These are phyloP conservation scores for Puccinia hordei DNA, from an alignment of 1,284 basidiomycete species.

Conservation along the genomic window DNA sequence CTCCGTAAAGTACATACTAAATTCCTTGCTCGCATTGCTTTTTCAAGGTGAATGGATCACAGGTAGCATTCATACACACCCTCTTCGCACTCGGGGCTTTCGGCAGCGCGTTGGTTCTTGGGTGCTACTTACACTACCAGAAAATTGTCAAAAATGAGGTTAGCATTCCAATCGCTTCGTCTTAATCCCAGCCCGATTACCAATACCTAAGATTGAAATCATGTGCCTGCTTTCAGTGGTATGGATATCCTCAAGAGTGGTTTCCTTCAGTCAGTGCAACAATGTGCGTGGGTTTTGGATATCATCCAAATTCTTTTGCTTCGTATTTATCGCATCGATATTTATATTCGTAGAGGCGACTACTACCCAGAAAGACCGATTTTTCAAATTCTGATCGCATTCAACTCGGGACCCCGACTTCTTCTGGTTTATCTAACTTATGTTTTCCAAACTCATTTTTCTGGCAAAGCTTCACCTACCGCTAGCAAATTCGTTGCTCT, in stretches of 20 bases:
- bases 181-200: neutral
- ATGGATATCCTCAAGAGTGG: conserved; percentile 85
- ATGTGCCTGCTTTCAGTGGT: conserved; percentile 56
- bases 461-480: conserved; percentile 52
- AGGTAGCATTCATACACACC: conserved; percentile 66
- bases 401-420: conserved; percentile 74
- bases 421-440: conserved; percentile 73
- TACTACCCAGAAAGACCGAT: conserved; percentile 85
- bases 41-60: conserved; percentile 55
- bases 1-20: neutral
- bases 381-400: conserved; percentile 86
- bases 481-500: conserved; percentile 66
- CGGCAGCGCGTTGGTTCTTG: conserved; percentile 69
- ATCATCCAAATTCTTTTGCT: neutral
- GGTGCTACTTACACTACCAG: conserved; percentile 74
- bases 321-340: neutral
- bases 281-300: conserved; percentile 62
- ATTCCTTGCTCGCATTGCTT: neutral
- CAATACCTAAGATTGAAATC: neutral
- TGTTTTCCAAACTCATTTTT: conserved; percentile 53
- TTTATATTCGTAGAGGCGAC: conserved; percentile 66
- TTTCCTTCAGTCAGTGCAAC: conserved; percentile 90
- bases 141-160: conserved; percentile 87
- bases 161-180: conserved; percentile 43
- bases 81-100: conserved; percentile 73